Percentiles rank a stretch among this genome's conserved stretches.
Conservation (phyloP, 768 basidiomycete genomes). For the Mycena galopus region DNA sequence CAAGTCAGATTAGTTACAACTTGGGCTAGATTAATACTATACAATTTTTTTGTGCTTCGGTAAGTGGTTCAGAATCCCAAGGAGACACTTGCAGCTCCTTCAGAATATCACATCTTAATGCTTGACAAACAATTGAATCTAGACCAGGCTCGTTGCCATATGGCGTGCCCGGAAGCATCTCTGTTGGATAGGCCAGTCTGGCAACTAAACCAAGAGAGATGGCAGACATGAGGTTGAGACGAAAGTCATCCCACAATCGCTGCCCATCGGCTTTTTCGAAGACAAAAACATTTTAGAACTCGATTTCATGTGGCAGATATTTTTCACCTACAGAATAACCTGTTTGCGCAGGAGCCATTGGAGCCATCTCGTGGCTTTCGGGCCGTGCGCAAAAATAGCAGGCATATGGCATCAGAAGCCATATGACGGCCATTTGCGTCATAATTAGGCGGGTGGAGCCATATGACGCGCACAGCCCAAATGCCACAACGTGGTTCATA, state of each 20-base stretch:
- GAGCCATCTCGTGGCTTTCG: no score
- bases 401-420: no score
- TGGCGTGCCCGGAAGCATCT: neutral
- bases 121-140: neutral
- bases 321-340: no score
- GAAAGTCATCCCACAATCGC: neutral
- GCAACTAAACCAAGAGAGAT: neutral
- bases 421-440: no score
- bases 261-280: neutral
- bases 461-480: no score
- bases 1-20: neutral
- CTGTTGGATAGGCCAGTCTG: neutral
- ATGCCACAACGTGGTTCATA: no score
- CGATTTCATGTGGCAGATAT: no score
- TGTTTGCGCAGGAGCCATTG: no score
- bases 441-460: no score
- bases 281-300: no score
- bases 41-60: neutral
- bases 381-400: no score
- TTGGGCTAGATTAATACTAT: neutral
- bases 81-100: neutral
- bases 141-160: neutral
- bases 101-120: neutral
- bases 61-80: neutral
- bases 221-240: neutral